Evolutionary conservation across 305 asterid genomes (phyloP), one percentile per base, ranked within the genome.

Genomic region (Fraxinus angustifolia): DNA sequence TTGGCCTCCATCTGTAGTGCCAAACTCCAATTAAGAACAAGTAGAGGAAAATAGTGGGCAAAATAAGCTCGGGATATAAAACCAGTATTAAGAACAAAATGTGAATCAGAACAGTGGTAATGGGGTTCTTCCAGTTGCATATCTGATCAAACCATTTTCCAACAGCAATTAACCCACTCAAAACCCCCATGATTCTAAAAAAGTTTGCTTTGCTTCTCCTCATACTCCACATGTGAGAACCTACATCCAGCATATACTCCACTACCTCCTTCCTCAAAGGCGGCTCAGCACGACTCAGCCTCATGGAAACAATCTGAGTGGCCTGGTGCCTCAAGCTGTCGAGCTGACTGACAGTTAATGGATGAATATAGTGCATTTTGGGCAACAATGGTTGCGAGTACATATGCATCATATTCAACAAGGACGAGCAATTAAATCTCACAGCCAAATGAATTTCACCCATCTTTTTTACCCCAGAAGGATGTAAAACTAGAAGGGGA

Each of bases 361-460:
- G 98, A 36, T 89, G 86, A 23, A 92, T 21, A 35, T 93, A 91
- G 75, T 93, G 97, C 97, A 93, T 93, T 74, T 93, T 93, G 0
- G 98, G 98, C 23, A 93, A 84, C 26, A 91, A 73, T 0, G 96
- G 93, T 0, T 82, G 91, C 12, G 88, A 87, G 80, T 92, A 93
- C 83, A 88, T 31, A 76, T 85, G 75, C 84, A 92, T 84, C 87
- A 86, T 92, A 73, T 93, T 89, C 30, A 92, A 65, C 77, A 90
- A 78, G 0, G 97, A 91, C 0, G 93, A 82, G 50, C 96, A 85
- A 1, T 90, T 91, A 84, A 90, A 92, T 50, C 96, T 88, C 45
- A 92, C 91, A 0, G 96, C 92, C 48, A 93, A 79, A n/a, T 89
- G 91, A 71, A 93, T 78, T 79, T 93, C 98, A 35, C 98, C 98